phyloP scores from a whole-genome alignment of 192 early-diverging fungal genomes.

The Spizellomyces sp. region DNA sequence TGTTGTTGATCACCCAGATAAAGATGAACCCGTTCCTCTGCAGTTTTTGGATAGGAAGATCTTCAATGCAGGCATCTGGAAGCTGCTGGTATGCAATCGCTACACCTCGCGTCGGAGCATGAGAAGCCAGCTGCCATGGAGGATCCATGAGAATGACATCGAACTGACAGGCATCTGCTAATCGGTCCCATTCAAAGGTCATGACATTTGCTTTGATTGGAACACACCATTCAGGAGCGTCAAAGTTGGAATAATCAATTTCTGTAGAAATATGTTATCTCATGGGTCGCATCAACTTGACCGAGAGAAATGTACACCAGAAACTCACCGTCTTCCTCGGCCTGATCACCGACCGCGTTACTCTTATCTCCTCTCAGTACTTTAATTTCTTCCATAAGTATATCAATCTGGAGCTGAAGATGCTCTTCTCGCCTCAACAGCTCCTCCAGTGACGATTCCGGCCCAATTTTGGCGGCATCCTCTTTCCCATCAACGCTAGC shows the following conservation, averaged over 20 bases:
- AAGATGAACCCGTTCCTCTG: constrained; percentile 91
- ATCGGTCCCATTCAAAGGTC: constrained; percentile 91
- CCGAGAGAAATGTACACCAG: neutral
- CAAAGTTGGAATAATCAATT: constrained; percentile 75
- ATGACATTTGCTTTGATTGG: constrained; percentile 95
- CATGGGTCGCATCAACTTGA: neutral
- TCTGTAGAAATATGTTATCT: neutral
- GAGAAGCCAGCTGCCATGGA: constrained; percentile 95
- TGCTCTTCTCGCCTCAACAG: constrained; percentile 58
- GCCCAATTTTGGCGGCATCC: neutral
- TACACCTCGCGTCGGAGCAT: constrained; percentile 90
- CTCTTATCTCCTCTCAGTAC: constrained; percentile 51
- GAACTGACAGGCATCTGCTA: constrained; percentile 84
- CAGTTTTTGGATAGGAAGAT: constrained; percentile 83
- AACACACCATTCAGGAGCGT: constrained; percentile 90
- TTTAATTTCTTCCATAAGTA: constrained; percentile 56
- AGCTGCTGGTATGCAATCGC: constrained; percentile 96
- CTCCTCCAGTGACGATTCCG: constrained; percentile 15
- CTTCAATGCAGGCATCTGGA: constrained; percentile 91
- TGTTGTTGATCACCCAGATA: constrained; percentile 99
- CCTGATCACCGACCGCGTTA: constrained; percentile 5
- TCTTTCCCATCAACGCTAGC: neutral
- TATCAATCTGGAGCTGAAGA: constrained; percentile 57
- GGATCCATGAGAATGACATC: constrained; percentile 95
- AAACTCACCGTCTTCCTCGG: constrained; percentile 18